phyloP scores from a whole-genome alignment of 768 basidiomycete species.

The Saitozyma sp. region DNA sequence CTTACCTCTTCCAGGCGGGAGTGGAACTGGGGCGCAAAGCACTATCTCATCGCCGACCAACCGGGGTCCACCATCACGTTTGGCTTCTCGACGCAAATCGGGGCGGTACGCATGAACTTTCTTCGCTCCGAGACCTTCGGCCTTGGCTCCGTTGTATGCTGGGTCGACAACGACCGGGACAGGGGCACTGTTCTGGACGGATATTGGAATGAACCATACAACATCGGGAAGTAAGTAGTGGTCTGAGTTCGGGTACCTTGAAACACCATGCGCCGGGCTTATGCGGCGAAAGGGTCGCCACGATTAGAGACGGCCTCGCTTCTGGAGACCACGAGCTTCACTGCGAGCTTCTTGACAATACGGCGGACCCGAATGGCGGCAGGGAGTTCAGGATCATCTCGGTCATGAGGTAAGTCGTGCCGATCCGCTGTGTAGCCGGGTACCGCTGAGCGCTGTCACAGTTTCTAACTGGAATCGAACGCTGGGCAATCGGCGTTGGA shows the following conservation, averaged over 20 bases:
- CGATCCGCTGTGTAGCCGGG: too few relatives aligned
- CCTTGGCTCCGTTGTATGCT: slow-evolving; percentile 40
- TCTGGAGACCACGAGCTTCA: slow-evolving; percentile 38
- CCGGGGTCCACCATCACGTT: slow-evolving; percentile 44
- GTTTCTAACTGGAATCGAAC: too few relatives aligned
- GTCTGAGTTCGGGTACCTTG: too few relatives aligned
- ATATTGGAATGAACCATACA: slow-evolving; percentile 36
- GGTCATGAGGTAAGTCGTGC: slow-evolving; percentile 42
- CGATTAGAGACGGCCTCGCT: slow-evolving; percentile 16
- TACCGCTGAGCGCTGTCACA: too few relatives aligned
- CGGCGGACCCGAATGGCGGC: slow-evolving; percentile 41
- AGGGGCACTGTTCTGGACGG: slow-evolving; percentile 26
- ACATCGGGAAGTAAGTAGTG: slow-evolving; percentile 38
- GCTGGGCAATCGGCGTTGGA: too few relatives aligned
- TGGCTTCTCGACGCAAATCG: slow-evolving; percentile 29
- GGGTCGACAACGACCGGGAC: slow-evolving; percentile 42
- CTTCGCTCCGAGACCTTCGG: slow-evolving; percentile 34
- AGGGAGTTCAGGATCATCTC: slow-evolving; percentile 46
- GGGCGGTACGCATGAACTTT: slow-evolving; percentile 38
- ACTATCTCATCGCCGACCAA: slow-evolving; percentile 39
- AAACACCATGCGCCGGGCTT: background rate
- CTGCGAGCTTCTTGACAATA: slow-evolving; percentile 37
- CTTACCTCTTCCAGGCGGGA: slow-evolving; percentile 21
- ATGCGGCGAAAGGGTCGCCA: background rate
- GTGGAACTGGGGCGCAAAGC: slow-evolving; percentile 38